phyloP scores from a whole-genome alignment of 176 grass and related monocot genomes.

The Avena insularis region DNA sequence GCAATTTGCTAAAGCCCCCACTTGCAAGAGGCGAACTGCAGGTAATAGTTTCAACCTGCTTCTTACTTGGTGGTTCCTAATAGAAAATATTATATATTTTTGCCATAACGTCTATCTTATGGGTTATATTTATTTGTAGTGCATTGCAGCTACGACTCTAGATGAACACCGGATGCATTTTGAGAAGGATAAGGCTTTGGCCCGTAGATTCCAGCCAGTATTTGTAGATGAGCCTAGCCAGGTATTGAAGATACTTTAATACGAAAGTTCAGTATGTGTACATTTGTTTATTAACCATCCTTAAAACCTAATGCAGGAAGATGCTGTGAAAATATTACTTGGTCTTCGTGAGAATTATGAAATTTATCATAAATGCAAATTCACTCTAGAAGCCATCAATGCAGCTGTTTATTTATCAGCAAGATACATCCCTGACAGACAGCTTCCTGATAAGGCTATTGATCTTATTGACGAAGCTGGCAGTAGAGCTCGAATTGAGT shows the following conservation, averaged over 20 bases:
- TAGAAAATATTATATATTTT: not conserved
- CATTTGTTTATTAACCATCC: constrained; percentile 28
- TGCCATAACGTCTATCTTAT: constrained; percentile 38
- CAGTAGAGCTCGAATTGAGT: constrained; percentile 92
- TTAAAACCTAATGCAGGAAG: constrained; percentile 66
- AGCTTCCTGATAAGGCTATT: constrained; percentile 99
- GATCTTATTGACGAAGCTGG: constrained; percentile 99
- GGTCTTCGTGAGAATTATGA: constrained; percentile 91
- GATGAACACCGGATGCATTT: constrained; percentile 89
- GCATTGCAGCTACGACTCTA: constrained; percentile 95
- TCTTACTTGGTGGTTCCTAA: not conserved
- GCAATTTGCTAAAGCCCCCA: constrained; percentile 88
- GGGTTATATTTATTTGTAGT: constrained; percentile 51
- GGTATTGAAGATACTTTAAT: constrained; percentile 54
- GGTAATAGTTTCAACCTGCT: constrained; percentile 53
- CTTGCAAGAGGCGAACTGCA: constrained; percentile 96
- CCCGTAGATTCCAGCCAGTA: constrained; percentile 87
- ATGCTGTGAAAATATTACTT: constrained; percentile 83
- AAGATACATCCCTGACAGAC: constrained; percentile 96
- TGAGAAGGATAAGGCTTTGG: constrained; percentile 99
- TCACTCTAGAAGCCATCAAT: constrained; percentile 89
- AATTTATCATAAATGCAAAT: constrained; percentile 88
- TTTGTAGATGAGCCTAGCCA: constrained; percentile 85
- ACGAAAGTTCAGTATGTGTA: constrained; percentile 9
- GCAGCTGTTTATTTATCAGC: constrained; percentile 97